Evolutionary conservation across 345 rosid species (phyloP), one percentile per base, ranked within the genome.

Genomic region (Brassica napus): DNA sequence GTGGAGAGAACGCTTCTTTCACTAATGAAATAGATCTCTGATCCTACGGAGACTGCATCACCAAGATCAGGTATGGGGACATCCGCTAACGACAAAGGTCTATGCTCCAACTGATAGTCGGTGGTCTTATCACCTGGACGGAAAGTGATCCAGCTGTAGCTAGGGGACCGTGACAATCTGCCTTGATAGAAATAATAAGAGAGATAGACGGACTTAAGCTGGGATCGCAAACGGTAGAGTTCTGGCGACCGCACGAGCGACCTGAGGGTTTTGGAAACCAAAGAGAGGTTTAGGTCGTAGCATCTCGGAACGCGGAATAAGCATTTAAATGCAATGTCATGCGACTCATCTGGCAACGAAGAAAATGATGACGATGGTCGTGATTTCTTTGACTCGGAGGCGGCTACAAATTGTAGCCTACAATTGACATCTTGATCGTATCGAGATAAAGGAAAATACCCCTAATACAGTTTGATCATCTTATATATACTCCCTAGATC

Each of bases 211-310:
- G 16, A 11, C 16, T 60, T 12, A 5, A 23, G 31, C 3, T 5
- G 34, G 8, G 65, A 60, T 26, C 65, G 32, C 35, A 26, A 26
- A 26, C 65, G 65, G 34, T 60, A 0, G 8, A 60, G 65, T 6
- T 60, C 65, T 26, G 65, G 35, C 16, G 65, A 60, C 16, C 34
- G 15, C 7, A 61, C 65, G 8, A 61, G 65, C 15, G 18, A 12
- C 65, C 65, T 61, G 5, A 61, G 35, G 65, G 65, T 6, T 61
- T 61, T 61, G 16, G 65, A 61, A 9, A 61, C 65, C 18, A 31
- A 61, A 61, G 65, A 61, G 28, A 57, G 12, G 28, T 57, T 21
- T 8, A 21, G 62, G 62, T 57, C 62, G 23, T 57, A 8, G 28
- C 26, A 8, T 57, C 62, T 57, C 28, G 62, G 62, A 18, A 57